Evolutionary conservation across 2,329 filamentous ascomycete species (phyloP).

Genomic region (Cladophialophora psammophila): DNA sequence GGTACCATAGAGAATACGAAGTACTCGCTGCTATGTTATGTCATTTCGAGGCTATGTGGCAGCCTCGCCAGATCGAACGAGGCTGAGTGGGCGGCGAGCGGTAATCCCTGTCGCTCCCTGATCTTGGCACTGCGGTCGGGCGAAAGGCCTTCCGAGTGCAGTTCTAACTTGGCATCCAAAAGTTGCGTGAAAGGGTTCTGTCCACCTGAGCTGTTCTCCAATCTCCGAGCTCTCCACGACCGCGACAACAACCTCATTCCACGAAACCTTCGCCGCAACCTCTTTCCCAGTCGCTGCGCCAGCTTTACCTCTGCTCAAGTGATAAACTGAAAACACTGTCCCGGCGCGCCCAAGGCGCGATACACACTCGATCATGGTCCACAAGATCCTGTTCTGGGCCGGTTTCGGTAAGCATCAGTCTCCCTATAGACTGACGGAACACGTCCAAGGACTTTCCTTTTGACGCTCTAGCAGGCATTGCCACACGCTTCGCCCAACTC

Average conservation of each 20-base stretch:
- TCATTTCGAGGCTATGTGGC: too few relatives aligned
- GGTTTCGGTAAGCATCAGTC: conserved; percentile 77
- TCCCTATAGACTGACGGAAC: not conserved
- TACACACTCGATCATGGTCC: conserved; percentile 51
- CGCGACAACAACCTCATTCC: conserved; percentile 11
- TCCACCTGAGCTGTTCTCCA: conserved; percentile 9
- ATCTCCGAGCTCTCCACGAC: conserved; percentile 19
- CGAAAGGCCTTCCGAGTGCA: not conserved
- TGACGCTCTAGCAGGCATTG: conserved; percentile 70
- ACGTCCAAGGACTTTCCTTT: not conserved
- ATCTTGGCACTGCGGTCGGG: too few relatives aligned
- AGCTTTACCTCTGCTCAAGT: conserved; percentile 15
- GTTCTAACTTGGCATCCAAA: not conserved
- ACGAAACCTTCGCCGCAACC: not conserved
- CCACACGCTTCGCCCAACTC: conserved; percentile 93
- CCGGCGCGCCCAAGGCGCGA: conserved; percentile 29
- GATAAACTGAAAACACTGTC: conserved; percentile 17
- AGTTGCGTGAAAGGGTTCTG: conserved; percentile 10
- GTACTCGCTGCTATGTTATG: too few relatives aligned
- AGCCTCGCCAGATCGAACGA: too few relatives aligned
- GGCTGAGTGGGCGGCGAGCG: too few relatives aligned
- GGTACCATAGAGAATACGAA: too few relatives aligned
- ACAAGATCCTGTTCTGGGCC: conserved; percentile 62
- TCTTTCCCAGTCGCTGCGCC: not conserved
- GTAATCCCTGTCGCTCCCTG: too few relatives aligned